Evolutionary conservation across 2,329 filamentous ascomycete species (phyloP).

Genomic region (Albophoma yamanashiensis): DNA sequence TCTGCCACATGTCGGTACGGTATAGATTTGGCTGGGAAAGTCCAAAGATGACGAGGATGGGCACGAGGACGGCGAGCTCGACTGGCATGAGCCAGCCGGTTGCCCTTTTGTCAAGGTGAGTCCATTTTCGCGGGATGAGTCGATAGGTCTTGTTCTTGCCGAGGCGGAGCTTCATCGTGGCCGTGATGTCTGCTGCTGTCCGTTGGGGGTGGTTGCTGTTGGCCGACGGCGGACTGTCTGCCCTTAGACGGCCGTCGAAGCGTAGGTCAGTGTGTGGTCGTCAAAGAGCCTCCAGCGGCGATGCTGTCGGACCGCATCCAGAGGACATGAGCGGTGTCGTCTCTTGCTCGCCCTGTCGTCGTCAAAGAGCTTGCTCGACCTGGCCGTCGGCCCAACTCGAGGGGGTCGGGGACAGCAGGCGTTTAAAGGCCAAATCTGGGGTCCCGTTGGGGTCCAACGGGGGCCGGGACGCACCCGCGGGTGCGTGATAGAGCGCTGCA

Average conservation of each 20-base stretch:
- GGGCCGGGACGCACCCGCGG: neutral
- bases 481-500: slow-evolving; percentile 5
- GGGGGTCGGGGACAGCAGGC: slow-evolving; percentile 4
- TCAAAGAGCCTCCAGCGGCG: neutral
- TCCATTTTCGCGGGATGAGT: slow-evolving; percentile 51
- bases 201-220: neutral
- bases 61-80: slow-evolving; percentile 56
- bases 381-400: neutral
- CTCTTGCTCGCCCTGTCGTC: neutral
- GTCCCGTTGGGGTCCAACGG: neutral
- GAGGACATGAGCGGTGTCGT: neutral
- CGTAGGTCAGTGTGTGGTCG: neutral
- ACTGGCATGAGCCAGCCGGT: slow-evolving; percentile 54
- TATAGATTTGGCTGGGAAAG: slow-evolving; percentile 65
- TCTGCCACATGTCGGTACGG: slow-evolving; percentile 60
- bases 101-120: slow-evolving; percentile 34
- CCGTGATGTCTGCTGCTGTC: neutral
- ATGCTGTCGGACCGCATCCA: neutral
- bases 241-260: no score
- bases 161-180: slow-evolving; percentile 12
- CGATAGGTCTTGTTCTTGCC: slow-evolving; percentile 26
- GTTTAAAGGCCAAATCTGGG: slow-evolving; percentile 14
- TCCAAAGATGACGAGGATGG: slow-evolving; percentile 58
- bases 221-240: neutral
- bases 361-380: neutral